These are phyloP conservation scores for Edaphochlamys debaryana DNA, from an alignment of 139 green algal species.

Conservation along the genomic window DNA sequence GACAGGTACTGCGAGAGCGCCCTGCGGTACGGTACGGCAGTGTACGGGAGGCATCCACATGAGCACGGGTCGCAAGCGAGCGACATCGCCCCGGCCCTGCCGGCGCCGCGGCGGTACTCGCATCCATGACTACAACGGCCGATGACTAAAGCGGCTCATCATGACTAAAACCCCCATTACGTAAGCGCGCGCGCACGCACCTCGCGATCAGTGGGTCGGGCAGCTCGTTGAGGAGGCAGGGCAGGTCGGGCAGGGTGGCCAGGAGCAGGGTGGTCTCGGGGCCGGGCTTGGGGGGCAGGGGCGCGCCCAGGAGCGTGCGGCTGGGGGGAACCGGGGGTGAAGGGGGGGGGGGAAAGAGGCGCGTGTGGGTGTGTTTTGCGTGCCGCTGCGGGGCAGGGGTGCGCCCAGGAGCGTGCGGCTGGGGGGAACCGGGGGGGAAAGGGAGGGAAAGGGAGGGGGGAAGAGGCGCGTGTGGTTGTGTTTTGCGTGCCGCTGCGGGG, in stretches of 20 bases:
- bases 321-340: neutral
- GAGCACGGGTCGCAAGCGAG: neutral
- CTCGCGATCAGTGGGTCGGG: neutral
- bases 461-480: neutral
- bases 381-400: slow-evolving; percentile 6
- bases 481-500: slow-evolving; percentile 5
- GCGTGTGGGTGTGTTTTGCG: neutral
- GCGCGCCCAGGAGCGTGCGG: neutral
- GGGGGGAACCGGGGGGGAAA: neutral
- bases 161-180: no score
- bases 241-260: slow-evolving; percentile 20
- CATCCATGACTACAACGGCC: no score
- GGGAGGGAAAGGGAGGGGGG: neutral
- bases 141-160: no score
- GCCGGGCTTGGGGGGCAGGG: slow-evolving; percentile 19
- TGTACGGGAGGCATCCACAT: neutral
- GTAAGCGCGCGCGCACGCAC: neutral
- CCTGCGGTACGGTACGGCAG: neutral
- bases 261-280: slow-evolving; percentile 31
- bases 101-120: no score
- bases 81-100: no score
- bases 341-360: neutral
- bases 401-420: slow-evolving; percentile 1
- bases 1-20: slow-evolving; percentile 7
- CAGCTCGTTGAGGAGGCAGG: neutral